Conservation (phyloP, 495 filamentous ascomycete species). For the Filosporella fistucella region DNA sequence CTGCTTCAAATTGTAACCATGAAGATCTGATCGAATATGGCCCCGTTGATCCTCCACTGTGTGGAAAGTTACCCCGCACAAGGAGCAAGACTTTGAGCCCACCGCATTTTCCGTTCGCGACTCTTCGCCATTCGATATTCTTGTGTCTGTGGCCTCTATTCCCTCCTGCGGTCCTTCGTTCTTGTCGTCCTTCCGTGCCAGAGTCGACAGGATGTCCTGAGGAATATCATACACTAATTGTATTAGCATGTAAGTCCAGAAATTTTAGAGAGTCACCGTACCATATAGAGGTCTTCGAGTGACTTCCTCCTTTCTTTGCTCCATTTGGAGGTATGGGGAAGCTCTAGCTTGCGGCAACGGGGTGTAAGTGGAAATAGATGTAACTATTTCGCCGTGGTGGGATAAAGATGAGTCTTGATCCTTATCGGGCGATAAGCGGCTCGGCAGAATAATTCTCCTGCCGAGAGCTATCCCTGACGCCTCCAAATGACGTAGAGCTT, state of each 20-base stretch:
- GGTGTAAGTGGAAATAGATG: too few species aligned
- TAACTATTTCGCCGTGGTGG: too few species aligned
- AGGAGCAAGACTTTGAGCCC: constrained; percentile 71
- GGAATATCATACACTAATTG: constrained; percentile 80
- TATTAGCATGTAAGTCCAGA: constrained; percentile 12
- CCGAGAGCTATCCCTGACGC: too few species aligned
- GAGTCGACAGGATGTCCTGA: constrained; percentile 63
- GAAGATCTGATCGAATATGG: constrained; percentile 88
- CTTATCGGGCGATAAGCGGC: too few species aligned
- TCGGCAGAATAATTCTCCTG: too few species aligned
- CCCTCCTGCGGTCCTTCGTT: constrained; percentile 8
- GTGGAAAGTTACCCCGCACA: constrained; percentile 67
- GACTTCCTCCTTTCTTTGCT: constrained; percentile 43
- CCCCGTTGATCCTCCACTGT: constrained; percentile 76
- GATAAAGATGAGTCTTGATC: too few species aligned
- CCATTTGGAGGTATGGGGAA: constrained; percentile 16
- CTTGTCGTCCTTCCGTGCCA: constrained; percentile 52
- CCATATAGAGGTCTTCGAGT: constrained; percentile 63
- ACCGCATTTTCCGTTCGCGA: constrained; percentile 32
- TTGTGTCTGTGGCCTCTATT: constrained; percentile 21
- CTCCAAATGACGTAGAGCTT: too few species aligned
- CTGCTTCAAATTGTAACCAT: constrained; percentile 91
- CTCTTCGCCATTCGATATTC: constrained; percentile 16
- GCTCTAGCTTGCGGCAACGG: too few species aligned
- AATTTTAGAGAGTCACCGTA: constrained; percentile 23